Conservation (phyloP, 345 rosid genomes). For the Dipteronia dyeriana region DNA sequence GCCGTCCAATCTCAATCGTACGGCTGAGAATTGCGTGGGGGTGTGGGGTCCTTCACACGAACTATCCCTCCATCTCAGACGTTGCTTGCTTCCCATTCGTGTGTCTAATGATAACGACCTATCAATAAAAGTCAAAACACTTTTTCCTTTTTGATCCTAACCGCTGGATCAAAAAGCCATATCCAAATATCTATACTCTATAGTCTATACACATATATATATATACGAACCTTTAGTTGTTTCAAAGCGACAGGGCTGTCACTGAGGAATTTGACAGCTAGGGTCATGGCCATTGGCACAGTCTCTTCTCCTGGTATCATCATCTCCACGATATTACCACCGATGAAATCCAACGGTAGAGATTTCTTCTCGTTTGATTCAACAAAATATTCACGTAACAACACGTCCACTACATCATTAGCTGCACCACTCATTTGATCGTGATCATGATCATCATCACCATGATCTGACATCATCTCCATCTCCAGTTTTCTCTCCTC, state of each 20-base stretch:
- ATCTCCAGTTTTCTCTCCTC: constrained; percentile 49
- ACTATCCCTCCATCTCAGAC: constrained; percentile 27
- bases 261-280: constrained; percentile 80
- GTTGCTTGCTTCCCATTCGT: constrained; percentile 38
- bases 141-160: constrained; percentile 25
- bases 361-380: constrained; percentile 55
- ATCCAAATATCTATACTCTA: no score
- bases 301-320: constrained; percentile 98
- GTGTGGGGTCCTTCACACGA: constrained; percentile 26
- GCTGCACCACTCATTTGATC: constrained; percentile 21
- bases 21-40: constrained; percentile 32
- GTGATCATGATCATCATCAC: neutral
- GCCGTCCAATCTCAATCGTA: constrained; percentile 46
- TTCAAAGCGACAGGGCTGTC: constrained; percentile 64
- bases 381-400: constrained; percentile 44
- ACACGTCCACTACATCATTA: constrained; percentile 68
- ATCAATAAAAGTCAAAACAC: constrained; percentile 38
- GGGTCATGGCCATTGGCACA: constrained; percentile 82
- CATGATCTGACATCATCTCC: constrained; percentile 24
- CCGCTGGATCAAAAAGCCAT: constrained; percentile 38
- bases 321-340: constrained; percentile 83
- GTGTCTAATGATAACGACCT: constrained; percentile 46
- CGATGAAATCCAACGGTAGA: constrained; percentile 68
- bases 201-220: no score
- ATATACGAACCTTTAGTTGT: constrained; percentile 63